Evolutionary conservation across 2,329 filamentous ascomycete genomes (phyloP).

Genomic region (Aspergillus puulaauensis): DNA sequence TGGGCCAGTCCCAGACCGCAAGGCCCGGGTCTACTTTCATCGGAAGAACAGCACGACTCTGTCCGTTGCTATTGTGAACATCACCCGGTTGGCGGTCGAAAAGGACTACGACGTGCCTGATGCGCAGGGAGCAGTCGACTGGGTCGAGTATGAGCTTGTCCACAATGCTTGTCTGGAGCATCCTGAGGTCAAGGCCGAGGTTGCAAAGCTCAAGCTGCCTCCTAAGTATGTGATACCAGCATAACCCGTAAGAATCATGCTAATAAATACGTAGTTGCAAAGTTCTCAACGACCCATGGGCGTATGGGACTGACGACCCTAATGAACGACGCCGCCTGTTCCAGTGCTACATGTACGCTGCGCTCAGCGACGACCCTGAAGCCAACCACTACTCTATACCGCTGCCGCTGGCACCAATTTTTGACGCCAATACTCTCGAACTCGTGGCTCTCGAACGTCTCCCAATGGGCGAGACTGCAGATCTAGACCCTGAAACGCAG

Average conservation of each 20-base stretch:
- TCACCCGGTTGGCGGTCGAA: too few species aligned
- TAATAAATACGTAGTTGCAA: slow-evolving; percentile 42
- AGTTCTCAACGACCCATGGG: slow-evolving; percentile 66
- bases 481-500: slow-evolving; percentile 49
- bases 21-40: too few species aligned
- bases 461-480: slow-evolving; percentile 65
- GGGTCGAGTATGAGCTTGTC: too few species aligned
- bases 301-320: slow-evolving; percentile 56
- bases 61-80: too few species aligned
- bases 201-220: slow-evolving; percentile 60
- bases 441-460: slow-evolving; percentile 69
- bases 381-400: slow-evolving; percentile 39
- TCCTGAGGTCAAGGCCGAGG: slow-evolving; percentile 56
- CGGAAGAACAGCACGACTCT: too few species aligned
- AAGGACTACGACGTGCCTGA: too few species aligned
- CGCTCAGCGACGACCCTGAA: slow-evolving; percentile 34
- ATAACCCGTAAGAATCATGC: too few species aligned
- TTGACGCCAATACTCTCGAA: slow-evolving; percentile 62
- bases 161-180: slow-evolving; percentile 49
- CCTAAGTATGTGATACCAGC: slow-evolving; percentile 21
- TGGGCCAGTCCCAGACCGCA: too few species aligned
- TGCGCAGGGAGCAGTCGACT: too few species aligned
- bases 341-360: slow-evolving; percentile 44
- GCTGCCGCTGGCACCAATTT: slow-evolving; percentile 39
- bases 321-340: slow-evolving; percentile 40